These are phyloP conservation scores for Suillus tomentosus DNA, from an alignment of 768 basidiomycete species.

Conservation along the genomic window DNA sequence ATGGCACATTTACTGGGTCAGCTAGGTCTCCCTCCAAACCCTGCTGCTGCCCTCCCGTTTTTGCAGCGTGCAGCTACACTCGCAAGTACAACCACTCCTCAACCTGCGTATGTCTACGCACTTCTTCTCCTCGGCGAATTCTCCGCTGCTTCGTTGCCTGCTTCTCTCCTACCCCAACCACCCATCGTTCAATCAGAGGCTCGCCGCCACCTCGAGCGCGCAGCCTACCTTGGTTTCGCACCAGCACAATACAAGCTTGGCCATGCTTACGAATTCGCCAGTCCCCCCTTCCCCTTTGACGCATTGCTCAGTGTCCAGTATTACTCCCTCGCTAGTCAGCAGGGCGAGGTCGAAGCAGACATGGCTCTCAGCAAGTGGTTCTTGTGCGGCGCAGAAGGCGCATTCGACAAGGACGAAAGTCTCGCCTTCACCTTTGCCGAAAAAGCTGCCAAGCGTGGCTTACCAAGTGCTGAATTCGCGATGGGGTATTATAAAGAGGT, in stretches of 20 bases:
- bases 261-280: conserved; percentile 89
- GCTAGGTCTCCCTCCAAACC: conserved; percentile 59
- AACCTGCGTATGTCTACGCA: conserved; percentile 89
- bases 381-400: conserved; percentile 76
- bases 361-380: conserved; percentile 99
- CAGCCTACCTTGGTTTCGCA: conserved; percentile 82
- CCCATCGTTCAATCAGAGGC: conserved; percentile 56
- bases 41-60: conserved; percentile 63
- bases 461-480: conserved; percentile 88
- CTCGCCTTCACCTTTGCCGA: conserved; percentile 90
- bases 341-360: conserved; percentile 90
- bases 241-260: conserved; percentile 94
- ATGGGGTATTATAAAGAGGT: conserved; percentile 96
- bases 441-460: conserved; percentile 74
- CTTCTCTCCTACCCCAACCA: conserved; percentile 51
- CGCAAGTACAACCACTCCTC: conserved; percentile 74
- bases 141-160: conserved; percentile 57
- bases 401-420: conserved; percentile 84
- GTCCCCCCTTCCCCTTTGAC: conserved; percentile 83
- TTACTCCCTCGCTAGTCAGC: conserved; percentile 80
- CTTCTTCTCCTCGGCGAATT: conserved; percentile 86
- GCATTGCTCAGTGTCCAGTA: conserved; percentile 89
- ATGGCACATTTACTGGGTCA: conserved; percentile 93
- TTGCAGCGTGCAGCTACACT: conserved; percentile 78
- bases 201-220: conserved; percentile 74